phyloP scores from a whole-genome alignment of 441 rosid genomes.

The Populus hybrid region DNA sequence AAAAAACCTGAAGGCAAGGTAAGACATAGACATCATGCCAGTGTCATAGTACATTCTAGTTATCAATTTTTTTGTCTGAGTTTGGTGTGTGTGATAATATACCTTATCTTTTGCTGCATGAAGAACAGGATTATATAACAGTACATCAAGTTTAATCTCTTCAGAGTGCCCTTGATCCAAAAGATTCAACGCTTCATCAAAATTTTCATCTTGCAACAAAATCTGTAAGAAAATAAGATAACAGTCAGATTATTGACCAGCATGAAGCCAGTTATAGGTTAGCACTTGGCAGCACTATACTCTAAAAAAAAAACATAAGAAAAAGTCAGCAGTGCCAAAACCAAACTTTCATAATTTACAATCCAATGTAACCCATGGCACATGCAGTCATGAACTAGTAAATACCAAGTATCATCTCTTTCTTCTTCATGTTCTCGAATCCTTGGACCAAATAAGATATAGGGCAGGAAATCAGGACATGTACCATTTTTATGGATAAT shows the following conservation, averaged over 20 bases:
- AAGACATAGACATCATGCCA: neutral
- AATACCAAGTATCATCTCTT: neutral
- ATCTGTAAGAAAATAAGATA: constrained; percentile 39
- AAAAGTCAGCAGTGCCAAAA: neutral
- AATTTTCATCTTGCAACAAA: constrained; percentile 41
- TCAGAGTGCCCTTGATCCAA: constrained; percentile 51
- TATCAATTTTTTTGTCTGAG: neutral
- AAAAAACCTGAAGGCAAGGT: neutral
- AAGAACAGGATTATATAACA: constrained; percentile 61
- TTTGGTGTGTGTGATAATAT: neutral
- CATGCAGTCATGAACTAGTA: neutral
- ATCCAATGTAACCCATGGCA: neutral
- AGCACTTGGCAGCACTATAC: neutral
- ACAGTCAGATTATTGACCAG: neutral
- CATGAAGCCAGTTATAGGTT: neutral
- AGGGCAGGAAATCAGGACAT: neutral
- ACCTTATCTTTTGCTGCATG: constrained; percentile 54
- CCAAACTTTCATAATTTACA: too few relatives aligned
- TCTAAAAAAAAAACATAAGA: neutral
- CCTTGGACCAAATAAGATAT: neutral
- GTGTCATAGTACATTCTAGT: neutral
- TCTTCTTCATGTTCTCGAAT: neutral
- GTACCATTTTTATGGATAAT: neutral
- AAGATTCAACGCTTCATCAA: constrained; percentile 54
- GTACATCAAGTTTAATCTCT: constrained; percentile 43